Base-by-base conservation (phyloP, 208 protist genomes). In the Crithidia mellificae region DNA sequence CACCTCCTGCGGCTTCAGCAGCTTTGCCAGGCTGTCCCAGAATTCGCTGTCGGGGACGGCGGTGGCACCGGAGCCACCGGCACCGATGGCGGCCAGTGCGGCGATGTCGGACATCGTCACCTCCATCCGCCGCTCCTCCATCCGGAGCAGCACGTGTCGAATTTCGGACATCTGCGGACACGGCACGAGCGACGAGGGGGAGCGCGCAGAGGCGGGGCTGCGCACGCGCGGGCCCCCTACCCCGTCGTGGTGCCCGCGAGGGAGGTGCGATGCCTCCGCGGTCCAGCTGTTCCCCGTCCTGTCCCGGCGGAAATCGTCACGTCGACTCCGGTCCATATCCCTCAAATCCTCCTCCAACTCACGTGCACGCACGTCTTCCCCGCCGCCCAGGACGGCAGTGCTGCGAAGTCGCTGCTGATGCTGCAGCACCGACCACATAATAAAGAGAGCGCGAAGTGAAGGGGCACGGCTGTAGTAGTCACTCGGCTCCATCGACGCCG, bases 361-460 rank as follows among this genome's bases (percentile, higher is more conserved):
- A n/a, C n/a, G n/a, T n/a, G n/a, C n/a, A n/a, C n/a, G n/a, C n/a
- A n/a, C n/a, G n/a, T n/a, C n/a, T n/a, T n/a, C n/a, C n/a, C n/a
- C n/a, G n/a, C 34, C 38, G 41, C 38, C 57, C 22, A 41, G 59
- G 3, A 65, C 14, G 17, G 52, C 12, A 0, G 71, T 39, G 51
- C 54, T 27, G 65, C 61, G 58, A 66, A 43, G 6, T 30, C 17
- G 54, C 39, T 64, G 56, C 41, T 68, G 63, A 19, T 70, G 56
- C 56, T 70, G 55, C 63, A 69, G 62, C 25, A 65, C 8, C 14
- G 63, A 76, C 63, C 80, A 87, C 70, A 89, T 80, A 20, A 88
- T 76, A 20, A 83, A 81, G 53, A 94, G 77, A n/a, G 84, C 74
- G n/a, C 84, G 81, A 20, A 94, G 84, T 1, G 89, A 91, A 17